A percentile compares a stretch with the other conserved stretches of the same genome.
Evolutionary conservation across 2,329 filamentous ascomycete species (phyloP).

Genomic region (Colletotrichum abscissum): DNA sequence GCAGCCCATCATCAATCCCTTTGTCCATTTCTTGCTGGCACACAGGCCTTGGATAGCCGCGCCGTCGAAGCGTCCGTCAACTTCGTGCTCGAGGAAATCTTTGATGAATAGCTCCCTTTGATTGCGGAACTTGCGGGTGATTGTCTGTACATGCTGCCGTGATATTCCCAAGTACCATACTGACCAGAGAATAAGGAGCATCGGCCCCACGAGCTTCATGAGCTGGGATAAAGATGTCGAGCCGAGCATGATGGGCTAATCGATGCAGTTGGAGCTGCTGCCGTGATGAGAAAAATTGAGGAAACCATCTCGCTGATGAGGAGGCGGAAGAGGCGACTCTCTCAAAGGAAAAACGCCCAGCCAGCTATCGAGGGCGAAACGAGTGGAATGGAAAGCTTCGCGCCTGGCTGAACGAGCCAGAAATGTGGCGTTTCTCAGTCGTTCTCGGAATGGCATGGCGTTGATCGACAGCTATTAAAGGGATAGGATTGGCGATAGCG

Average conservation of each 20-base stretch:
- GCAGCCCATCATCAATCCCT: slow-evolving; percentile 55
- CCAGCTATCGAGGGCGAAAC: slow-evolving; percentile 15
- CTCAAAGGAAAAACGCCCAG: slow-evolving; percentile 5
- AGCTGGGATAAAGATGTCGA: slow-evolving; percentile 41
- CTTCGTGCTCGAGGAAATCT: slow-evolving; percentile 47
- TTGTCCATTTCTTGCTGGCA: slow-evolving; percentile 50
- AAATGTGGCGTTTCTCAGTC: slow-evolving; percentile 29
- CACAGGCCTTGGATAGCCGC: slow-evolving; percentile 46
- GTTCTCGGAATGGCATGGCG: slow-evolving; percentile 27
- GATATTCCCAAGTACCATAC: slow-evolving; percentile 41
- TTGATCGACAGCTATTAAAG: slow-evolving; percentile 31
- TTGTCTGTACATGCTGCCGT: slow-evolving; percentile 38
- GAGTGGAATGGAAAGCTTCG: slow-evolving; percentile 20
- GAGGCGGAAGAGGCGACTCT: not conserved
- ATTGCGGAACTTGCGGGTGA: slow-evolving; percentile 45
- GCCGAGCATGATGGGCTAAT: slow-evolving; percentile 34
- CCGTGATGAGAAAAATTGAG: not conserved
- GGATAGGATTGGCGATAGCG: slow-evolving; percentile 32
- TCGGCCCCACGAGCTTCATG: slow-evolving; percentile 34
- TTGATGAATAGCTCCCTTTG: slow-evolving; percentile 47
- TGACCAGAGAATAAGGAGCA: slow-evolving; percentile 41
- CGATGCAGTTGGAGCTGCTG: not conserved
- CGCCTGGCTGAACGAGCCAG: slow-evolving; percentile 1
- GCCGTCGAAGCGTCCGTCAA: slow-evolving; percentile 47
- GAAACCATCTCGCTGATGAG: not conserved